Conservation (phyloP, 495 filamentous ascomycete species). For the Penicillium egyptiacum region DNA sequence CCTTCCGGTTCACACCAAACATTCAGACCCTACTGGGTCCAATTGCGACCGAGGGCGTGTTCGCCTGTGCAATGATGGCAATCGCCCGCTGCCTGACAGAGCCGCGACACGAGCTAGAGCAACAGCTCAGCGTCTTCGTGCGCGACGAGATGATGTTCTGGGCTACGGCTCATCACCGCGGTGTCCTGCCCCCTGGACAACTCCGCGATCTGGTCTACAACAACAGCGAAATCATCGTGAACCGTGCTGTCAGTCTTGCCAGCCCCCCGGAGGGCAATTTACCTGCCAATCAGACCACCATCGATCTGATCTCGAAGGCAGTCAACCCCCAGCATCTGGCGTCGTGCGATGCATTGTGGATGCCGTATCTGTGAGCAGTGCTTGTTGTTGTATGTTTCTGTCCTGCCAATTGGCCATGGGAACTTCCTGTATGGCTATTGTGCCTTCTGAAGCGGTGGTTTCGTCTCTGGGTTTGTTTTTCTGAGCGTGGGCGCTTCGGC, state of each 20-base stretch:
- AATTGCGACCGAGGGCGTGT: slow-evolving; percentile 92
- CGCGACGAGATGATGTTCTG: slow-evolving; percentile 98
- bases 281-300: slow-evolving; percentile 93
- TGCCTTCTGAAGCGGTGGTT: slow-evolving; percentile 23
- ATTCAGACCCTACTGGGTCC: slow-evolving; percentile 95
- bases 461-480: slow-evolving; percentile 21
- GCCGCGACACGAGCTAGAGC: slow-evolving; percentile 82
- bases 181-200: slow-evolving; percentile 62
- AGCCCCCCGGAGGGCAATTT: slow-evolving; percentile 62
- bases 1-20: slow-evolving; percentile 96
- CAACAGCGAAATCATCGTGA: slow-evolving; percentile 89
- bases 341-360: slow-evolving; percentile 89
- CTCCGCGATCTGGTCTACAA: slow-evolving; percentile 82
- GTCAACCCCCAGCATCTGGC: slow-evolving; percentile 85
- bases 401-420: slow-evolving; percentile 16
- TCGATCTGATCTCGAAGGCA: slow-evolving; percentile 82
- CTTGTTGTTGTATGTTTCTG: slow-evolving; percentile 12
- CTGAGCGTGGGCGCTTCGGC: slow-evolving; percentile 21
- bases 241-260: slow-evolving; percentile 79
- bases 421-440: slow-evolving; percentile 20
- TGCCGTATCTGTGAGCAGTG: slow-evolving; percentile 77
- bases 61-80: slow-evolving; percentile 86
- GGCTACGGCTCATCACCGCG: slow-evolving; percentile 80
- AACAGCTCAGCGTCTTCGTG: slow-evolving; percentile 90
- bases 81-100: slow-evolving; percentile 96